Base-by-base conservation (phyloP, 345 rosid genomes). In the Cardamine chenopodiifolia region DNA sequence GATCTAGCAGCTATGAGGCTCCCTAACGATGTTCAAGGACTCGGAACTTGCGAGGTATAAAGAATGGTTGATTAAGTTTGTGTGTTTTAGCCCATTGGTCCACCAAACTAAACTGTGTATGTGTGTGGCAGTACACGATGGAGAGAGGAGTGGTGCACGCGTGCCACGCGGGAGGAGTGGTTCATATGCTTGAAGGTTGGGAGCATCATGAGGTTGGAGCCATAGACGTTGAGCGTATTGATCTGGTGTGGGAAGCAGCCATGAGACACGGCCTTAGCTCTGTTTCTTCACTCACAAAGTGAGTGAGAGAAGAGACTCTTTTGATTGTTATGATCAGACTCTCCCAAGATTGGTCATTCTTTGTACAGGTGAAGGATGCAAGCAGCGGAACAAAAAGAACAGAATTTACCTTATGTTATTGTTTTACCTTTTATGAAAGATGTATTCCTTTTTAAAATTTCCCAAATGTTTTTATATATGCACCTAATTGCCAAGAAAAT, bases 1-100 rank as follows among this genome's bases (percentile, higher is more conserved):
- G 90, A 92, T 59, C 93, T 96, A n/a, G 99, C 99, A 0, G 99
- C 99, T 64, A 96, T 96, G 99, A 88, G 83, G 71, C 78, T 96
- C 13, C 98, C 99, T 1, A 77, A 80, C 8, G 96, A 92, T 81
- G 99, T 89, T 60, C 57, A 88, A 83, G 99, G 98, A 10, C 95
- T 92, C 5, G 97, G 98, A 40, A 39, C 68, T 50, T 96, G 99
- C 68, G 99, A 96, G 97, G 99, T 96, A 65, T 42, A 26, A 54
- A 62, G 42, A 69, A 23, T 9, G 18, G 2, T 31, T 61, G 20
- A 13, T 68, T 68, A 20, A 22, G 56, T 25, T 62, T 44, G 17
- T 62, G 20, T 40, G 49, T 23, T 52, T 19, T 26, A 37, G 6
- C 45, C 10, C 28, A 50, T 61, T 54, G 48, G 19, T 25, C 6